Evolutionary conservation across 495 filamentous ascomycete genomes (phyloP).

Genomic region (Penicillium subrubescens): DNA sequence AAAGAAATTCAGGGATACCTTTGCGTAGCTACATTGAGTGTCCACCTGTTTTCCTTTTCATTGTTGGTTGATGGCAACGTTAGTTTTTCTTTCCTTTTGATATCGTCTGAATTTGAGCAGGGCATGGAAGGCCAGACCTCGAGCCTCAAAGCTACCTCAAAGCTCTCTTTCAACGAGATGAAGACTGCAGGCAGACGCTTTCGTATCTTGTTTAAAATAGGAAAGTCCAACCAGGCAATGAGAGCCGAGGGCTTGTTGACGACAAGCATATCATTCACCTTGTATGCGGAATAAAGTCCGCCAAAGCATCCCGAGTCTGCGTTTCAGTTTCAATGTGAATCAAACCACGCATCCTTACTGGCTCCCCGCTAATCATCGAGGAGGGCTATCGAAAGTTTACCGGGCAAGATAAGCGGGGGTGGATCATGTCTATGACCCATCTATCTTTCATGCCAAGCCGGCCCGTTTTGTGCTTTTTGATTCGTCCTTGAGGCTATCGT

Average conservation of each 20-base stretch:
- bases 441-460: slow-evolving; percentile 18
- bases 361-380: neutral
- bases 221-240: neutral
- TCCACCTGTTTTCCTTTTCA: too few species aligned
- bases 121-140: too few species aligned
- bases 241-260: neutral
- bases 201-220: neutral
- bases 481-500: slow-evolving; percentile 18
- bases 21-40: too few species aligned
- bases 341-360: neutral
- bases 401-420: slow-evolving; percentile 20
- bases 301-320: neutral
- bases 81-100: too few species aligned
- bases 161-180: neutral
- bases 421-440: neutral
- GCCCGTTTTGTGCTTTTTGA: slow-evolving; percentile 21
- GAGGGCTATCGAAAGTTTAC: neutral
- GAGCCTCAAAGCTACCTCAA: too few species aligned
- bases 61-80: too few species aligned
- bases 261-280: neutral
- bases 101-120: too few species aligned
- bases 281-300: slow-evolving; percentile 7
- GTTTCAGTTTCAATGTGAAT: neutral
- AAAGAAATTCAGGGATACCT: too few species aligned
- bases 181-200: neutral